Conservation (phyloP, 2,329 filamentous ascomycete species). For the Rhynchosporium agropyri region DNA sequence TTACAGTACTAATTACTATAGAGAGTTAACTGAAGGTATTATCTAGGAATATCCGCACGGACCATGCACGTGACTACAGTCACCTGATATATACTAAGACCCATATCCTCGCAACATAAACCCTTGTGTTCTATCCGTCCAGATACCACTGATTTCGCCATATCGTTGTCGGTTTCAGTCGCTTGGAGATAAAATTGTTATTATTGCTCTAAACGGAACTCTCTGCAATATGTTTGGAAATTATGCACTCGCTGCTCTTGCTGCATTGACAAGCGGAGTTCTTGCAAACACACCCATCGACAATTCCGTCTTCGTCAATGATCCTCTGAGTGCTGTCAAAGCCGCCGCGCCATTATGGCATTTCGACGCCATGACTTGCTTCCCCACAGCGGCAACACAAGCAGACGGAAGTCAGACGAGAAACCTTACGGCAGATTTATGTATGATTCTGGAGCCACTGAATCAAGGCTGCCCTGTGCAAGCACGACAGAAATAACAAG, state of each 20-base stretch:
- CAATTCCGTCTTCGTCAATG: constrained; percentile 23
- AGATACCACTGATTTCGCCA: neutral
- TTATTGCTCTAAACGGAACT: neutral
- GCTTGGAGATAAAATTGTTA: too few species aligned
- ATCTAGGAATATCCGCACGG: too few species aligned
- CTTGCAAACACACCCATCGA: constrained; percentile 27
- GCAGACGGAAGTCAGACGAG: constrained; percentile 27
- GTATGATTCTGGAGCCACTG: constrained; percentile 17
- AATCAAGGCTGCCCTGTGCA: constrained; percentile 26
- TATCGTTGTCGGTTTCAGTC: too few species aligned
- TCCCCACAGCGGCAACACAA: constrained; percentile 26
- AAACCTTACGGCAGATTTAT: constrained; percentile 23
- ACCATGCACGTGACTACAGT: too few species aligned
- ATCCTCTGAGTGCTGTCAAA: constrained; percentile 23
- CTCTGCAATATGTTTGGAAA: constrained; percentile 5
- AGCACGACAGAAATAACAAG: constrained; percentile 23
- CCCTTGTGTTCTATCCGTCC: neutral
- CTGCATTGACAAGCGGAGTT: constrained; percentile 4
- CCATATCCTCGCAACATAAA: too few species aligned
- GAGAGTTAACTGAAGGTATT: too few species aligned
- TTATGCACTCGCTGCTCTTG: constrained; percentile 11
- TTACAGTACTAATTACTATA: too few species aligned
- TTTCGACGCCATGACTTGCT: constrained; percentile 29
- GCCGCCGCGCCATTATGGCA: constrained; percentile 30
- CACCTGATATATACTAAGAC: too few species aligned